These are phyloP conservation scores for Pseudozyma thailandica DNA, from an alignment of 1,284 basidiomycete genomes.

Conservation along the genomic window DNA sequence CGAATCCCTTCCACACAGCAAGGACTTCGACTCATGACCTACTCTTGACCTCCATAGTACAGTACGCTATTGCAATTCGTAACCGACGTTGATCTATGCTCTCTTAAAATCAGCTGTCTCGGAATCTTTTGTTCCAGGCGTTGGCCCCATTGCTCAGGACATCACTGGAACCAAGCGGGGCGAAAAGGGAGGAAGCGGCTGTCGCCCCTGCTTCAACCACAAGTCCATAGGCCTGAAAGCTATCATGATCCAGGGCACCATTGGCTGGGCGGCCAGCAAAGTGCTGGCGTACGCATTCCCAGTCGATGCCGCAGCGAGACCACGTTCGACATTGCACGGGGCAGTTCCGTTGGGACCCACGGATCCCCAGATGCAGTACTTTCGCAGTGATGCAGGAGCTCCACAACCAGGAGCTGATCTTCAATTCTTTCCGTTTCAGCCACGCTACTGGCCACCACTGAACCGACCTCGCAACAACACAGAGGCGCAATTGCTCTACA, in stretches of 20 bases:
- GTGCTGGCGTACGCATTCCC: conserved; percentile 15
- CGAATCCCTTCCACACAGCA: too few species aligned
- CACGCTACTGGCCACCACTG: conserved; percentile 20
- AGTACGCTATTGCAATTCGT: too few species aligned
- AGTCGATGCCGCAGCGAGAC: conserved; percentile 15
- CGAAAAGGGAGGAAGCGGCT: too few species aligned
- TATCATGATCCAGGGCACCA: conserved; percentile 18
- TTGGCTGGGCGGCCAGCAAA: conserved; percentile 24
- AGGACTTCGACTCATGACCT: too few species aligned
- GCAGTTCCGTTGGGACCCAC: conserved; percentile 1
- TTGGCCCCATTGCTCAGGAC: too few species aligned
- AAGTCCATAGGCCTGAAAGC: too few species aligned
- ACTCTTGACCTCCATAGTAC: too few species aligned
- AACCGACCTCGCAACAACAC: conserved; percentile 17
- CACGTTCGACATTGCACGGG: conserved; percentile 18
- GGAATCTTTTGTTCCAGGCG: too few species aligned
- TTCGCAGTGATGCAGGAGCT: conserved; percentile 7
- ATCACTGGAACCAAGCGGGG: too few species aligned
- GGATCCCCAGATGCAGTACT: conserved; percentile 1
- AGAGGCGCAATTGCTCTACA: conserved; percentile 66
- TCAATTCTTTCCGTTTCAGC: conserved; percentile 6
- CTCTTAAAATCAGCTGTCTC: too few species aligned
- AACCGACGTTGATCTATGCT: too few species aligned
- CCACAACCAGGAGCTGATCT: not conserved
- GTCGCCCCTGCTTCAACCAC: too few species aligned